These are phyloP conservation scores for Neurospora sp. DNA, from an alignment of 495 filamentous ascomycete species.

Conservation along the genomic window DNA sequence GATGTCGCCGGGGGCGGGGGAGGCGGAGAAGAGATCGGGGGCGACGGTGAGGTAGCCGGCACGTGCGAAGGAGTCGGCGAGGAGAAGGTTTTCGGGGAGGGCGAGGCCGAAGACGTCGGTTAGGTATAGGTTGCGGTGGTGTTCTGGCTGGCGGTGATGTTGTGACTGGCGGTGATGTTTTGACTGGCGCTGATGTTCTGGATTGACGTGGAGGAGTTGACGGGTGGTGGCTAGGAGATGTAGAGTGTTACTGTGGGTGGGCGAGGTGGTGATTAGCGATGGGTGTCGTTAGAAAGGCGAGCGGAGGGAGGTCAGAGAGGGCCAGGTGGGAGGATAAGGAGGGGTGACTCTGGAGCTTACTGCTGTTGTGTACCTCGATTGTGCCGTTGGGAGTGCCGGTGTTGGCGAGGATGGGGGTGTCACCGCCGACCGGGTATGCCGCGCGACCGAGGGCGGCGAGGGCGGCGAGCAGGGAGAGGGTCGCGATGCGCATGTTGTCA, in stretches of 20 bases:
- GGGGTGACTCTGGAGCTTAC: slow-evolving; percentile 7
- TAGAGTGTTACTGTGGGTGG: slow-evolving; percentile 25
- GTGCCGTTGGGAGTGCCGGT: slow-evolving; percentile 22
- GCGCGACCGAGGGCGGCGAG: neutral
- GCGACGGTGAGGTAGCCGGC: slow-evolving; percentile 66
- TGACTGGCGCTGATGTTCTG: neutral
- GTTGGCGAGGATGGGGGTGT: slow-evolving; percentile 20
- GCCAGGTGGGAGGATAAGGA: neutral
- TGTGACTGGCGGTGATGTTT: no score
- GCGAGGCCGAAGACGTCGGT: slow-evolving; percentile 52
- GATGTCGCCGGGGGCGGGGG: slow-evolving; percentile 35
- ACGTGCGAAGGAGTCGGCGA: slow-evolving; percentile 48
- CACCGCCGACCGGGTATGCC: neutral
- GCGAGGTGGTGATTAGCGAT: neutral
- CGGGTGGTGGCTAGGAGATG: slow-evolving; percentile 25
- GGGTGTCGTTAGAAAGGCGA: neutral
- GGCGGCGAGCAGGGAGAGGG: neutral
- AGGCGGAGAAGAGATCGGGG: slow-evolving; percentile 65
- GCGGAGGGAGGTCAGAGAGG: neutral
- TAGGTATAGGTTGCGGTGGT: slow-evolving; percentile 36
- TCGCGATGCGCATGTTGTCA: neutral
- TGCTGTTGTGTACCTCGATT: slow-evolving; percentile 18
- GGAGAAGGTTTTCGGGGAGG: slow-evolving; percentile 55
- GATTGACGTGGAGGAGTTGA: slow-evolving; percentile 20
- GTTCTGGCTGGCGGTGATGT: no score